Conservation (phyloP, 805 yeast genomes). For the Lipomyces orientalis region DNA sequence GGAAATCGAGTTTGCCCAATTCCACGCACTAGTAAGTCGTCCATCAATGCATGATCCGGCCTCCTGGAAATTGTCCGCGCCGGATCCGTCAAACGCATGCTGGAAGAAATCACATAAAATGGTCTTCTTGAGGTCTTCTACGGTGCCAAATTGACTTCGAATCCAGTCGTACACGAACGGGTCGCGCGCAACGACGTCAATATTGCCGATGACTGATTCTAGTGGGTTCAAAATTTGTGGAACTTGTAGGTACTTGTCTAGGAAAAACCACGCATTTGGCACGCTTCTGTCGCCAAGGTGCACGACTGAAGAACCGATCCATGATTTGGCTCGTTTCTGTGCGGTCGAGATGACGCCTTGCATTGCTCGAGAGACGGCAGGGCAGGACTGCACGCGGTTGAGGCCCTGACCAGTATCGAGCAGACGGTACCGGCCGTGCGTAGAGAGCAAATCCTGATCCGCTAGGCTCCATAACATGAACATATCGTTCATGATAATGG, state of each 20-base stretch:
- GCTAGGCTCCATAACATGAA: slow-evolving; percentile 77
- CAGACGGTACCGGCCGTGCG: slow-evolving; percentile 58
- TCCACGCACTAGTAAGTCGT: slow-evolving; percentile 80
- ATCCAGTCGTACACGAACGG: slow-evolving; percentile 57
- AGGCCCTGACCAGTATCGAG: slow-evolving; percentile 82
- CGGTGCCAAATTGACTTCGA: slow-evolving; percentile 61
- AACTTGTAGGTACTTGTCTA: slow-evolving; percentile 80
- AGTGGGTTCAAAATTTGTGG: slow-evolving; percentile 79
- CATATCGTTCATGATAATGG: slow-evolving; percentile 78
- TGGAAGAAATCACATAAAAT: slow-evolving; percentile 56
- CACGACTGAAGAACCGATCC: slow-evolving; percentile 83
- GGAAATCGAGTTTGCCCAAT: slow-evolving; percentile 73
- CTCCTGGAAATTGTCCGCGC: slow-evolving; percentile 82
- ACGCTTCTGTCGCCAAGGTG: slow-evolving; percentile 85
- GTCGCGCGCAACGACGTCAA: slow-evolving; percentile 61
- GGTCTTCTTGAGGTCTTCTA: slow-evolving; percentile 55
- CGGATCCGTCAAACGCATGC: slow-evolving; percentile 72
- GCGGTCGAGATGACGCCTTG: slow-evolving; percentile 69
- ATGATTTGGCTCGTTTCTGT: slow-evolving; percentile 60
- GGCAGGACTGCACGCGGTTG: slow-evolving; percentile 76
- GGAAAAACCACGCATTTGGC: slow-evolving; percentile 78
- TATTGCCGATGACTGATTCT: slow-evolving; percentile 60
- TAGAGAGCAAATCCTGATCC: slow-evolving; percentile 70
- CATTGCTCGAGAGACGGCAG: slow-evolving; percentile 71
- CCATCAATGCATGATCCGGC: slow-evolving; percentile 89